These are phyloP conservation scores for Candida nonsorbophila DNA, from an alignment of 805 yeast species.

Conservation along the genomic window DNA sequence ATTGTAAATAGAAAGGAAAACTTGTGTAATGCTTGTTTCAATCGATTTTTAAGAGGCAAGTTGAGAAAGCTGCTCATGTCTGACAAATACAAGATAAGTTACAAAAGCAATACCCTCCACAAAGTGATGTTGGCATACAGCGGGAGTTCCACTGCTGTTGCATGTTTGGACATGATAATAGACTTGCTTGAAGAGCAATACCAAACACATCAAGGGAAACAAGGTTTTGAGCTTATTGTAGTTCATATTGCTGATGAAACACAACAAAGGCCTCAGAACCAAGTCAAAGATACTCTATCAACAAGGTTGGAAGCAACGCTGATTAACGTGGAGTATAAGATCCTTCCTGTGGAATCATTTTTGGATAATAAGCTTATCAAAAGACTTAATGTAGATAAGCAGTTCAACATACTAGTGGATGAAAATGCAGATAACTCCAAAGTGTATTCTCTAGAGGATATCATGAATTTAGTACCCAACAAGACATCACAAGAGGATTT, in stretches of 20 bases:
- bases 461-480: conserved; percentile 38
- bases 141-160: conserved; percentile 63
- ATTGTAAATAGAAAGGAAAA: conserved; percentile 56
- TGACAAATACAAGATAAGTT: conserved; percentile 63
- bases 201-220: conserved; percentile 53
- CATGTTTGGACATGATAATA: conserved; percentile 60
- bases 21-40: conserved; percentile 65
- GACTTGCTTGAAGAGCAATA: conserved; percentile 60
- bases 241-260: conserved; percentile 47
- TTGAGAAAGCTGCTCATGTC: conserved; percentile 73
- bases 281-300: background rate
- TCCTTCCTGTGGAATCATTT: conserved; percentile 1
- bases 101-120: conserved; percentile 26
- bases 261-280: background rate
- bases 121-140: conserved; percentile 58
- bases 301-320: background rate
- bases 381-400: conserved; percentile 6
- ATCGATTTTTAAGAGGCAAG: conserved; percentile 68
- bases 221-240: conserved; percentile 61
- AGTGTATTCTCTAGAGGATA: conserved; percentile 18
- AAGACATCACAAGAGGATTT: conserved; percentile 68
- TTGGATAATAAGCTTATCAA: conserved; percentile 3
- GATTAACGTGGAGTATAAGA: conserved; percentile 1
- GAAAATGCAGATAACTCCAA: conserved; percentile 4
- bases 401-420: conserved; percentile 6